Evolutionary conservation across 2,329 filamentous ascomycete genomes (phyloP).

Genomic region (Dothiorella sarmentorum): DNA sequence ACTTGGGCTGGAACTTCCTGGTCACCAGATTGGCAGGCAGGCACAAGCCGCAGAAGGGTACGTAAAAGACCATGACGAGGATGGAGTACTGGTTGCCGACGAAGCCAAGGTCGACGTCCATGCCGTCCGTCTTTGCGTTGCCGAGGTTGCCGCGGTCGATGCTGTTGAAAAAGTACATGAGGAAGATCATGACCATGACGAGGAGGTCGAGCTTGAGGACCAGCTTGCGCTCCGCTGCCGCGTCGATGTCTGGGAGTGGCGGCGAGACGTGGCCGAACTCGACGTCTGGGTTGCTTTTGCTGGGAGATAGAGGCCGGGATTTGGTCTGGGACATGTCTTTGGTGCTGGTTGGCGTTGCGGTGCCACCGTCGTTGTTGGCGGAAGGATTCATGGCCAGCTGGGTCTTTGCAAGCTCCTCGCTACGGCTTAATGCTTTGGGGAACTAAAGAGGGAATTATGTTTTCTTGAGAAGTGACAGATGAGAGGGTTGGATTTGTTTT

Average conservation of each 20-base stretch:
- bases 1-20: slow-evolving; percentile 10
- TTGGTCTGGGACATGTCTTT: neutral
- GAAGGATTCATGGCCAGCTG: neutral
- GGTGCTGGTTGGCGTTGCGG: neutral
- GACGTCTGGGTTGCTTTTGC: neutral
- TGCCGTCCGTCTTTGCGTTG: slow-evolving; percentile 31
- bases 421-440: too few relatives aligned
- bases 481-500: neutral
- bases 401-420: neutral
- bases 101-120: slow-evolving; percentile 30
- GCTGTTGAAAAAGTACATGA: slow-evolving; percentile 18
- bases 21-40: slow-evolving; percentile 16
- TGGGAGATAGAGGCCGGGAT: neutral
- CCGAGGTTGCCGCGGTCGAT: slow-evolving; percentile 32
- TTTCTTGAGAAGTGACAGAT: too few relatives aligned
- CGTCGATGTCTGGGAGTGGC: neutral
- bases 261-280: neutral
- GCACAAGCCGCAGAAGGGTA: slow-evolving; percentile 27
- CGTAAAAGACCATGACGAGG: slow-evolving; percentile 33
- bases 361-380: neutral
- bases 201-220: slow-evolving; percentile 11
- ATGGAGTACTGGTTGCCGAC: slow-evolving; percentile 31
- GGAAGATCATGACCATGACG: slow-evolving; percentile 12
- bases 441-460: too few relatives aligned
- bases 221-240: neutral